Percentiles rank a stretch among this genome's conserved stretches.
Conservation (phyloP, 2,329 filamentous ascomycete genomes). For the Oidium heveae region DNA sequence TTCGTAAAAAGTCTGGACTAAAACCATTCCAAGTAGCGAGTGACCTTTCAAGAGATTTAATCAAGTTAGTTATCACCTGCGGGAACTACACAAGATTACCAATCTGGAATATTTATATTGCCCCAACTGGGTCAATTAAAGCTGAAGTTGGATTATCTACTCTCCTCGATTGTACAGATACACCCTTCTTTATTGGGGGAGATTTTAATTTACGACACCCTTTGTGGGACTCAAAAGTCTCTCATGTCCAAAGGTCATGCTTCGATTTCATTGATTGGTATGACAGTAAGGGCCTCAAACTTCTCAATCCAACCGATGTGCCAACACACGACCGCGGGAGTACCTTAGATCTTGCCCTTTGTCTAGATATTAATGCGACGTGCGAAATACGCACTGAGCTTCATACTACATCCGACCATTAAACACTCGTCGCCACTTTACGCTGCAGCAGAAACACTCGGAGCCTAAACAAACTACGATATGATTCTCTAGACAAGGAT, state of each 20-base stretch:
- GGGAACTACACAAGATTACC: background rate
- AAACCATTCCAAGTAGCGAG: background rate
- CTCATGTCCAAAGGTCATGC: background rate
- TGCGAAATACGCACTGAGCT: background rate
- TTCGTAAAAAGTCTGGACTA: background rate
- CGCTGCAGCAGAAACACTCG: background rate
- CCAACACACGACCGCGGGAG: background rate
- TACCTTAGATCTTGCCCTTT: background rate
- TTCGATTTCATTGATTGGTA: background rate
- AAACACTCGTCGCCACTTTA: background rate
- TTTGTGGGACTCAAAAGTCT: background rate
- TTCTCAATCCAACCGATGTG: background rate
- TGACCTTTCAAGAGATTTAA: background rate
- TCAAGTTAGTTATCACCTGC: background rate
- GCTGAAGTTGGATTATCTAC: background rate
- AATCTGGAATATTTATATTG: background rate
- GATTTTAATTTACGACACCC: slow-evolving; percentile 1
- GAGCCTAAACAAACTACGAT: background rate
- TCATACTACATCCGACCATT: background rate
- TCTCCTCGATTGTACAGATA: background rate
- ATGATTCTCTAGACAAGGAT: background rate
- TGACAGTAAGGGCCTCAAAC: background rate
- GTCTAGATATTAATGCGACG: background rate
- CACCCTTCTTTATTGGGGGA: background rate
- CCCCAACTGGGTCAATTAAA: background rate